phyloP scores from a whole-genome alignment of 805 yeast genomes.

The Candida suzukii region DNA sequence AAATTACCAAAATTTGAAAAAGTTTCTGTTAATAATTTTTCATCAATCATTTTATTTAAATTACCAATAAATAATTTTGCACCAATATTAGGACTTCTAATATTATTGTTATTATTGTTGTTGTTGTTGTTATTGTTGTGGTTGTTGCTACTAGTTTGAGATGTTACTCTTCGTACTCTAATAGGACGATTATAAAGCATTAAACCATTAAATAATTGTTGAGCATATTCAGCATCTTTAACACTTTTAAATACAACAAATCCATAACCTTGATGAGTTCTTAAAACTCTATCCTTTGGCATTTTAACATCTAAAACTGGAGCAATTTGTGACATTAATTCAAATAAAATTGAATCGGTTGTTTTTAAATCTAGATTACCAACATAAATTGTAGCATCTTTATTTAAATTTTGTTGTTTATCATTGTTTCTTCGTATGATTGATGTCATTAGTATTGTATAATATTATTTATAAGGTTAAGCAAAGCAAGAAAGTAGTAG shows the following conservation, averaged over 20 bases:
- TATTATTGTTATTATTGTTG: neutral
- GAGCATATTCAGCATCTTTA: conserved; percentile 65
- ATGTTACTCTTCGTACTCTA: conserved; percentile 44
- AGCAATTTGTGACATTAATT: conserved; percentile 78
- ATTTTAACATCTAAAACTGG: conserved; percentile 65
- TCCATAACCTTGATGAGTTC: conserved; percentile 79
- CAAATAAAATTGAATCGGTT: conserved; percentile 66
- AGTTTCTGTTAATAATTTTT: conserved; percentile 43
- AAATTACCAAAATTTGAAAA: conserved; percentile 67
- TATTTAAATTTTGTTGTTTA: conserved; percentile 34
- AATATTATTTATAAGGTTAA: too few relatives aligned
- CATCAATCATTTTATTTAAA: conserved; percentile 61
- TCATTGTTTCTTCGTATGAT: conserved; percentile 12
- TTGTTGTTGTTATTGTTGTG: conserved; percentile 2
- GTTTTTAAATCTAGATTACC: conserved; percentile 79
- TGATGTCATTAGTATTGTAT: neutral
- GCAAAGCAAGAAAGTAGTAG: too few relatives aligned
- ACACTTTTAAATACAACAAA: conserved; percentile 63
- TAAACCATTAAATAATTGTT: conserved; percentile 51
- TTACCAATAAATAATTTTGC: conserved; percentile 51
- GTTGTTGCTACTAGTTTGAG: conserved; percentile 5
- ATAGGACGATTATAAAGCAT: conserved; percentile 55
- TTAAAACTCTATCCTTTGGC: conserved; percentile 71
- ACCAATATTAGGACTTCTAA: conserved; percentile 28
- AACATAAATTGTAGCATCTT: conserved; percentile 61